Percentiles rank a stretch among this genome's conserved stretches.
These are phyloP conservation scores for Pestalotiopsis sp. DNA, from an alignment of 2,329 filamentous ascomycete genomes.

Conservation along the genomic window DNA sequence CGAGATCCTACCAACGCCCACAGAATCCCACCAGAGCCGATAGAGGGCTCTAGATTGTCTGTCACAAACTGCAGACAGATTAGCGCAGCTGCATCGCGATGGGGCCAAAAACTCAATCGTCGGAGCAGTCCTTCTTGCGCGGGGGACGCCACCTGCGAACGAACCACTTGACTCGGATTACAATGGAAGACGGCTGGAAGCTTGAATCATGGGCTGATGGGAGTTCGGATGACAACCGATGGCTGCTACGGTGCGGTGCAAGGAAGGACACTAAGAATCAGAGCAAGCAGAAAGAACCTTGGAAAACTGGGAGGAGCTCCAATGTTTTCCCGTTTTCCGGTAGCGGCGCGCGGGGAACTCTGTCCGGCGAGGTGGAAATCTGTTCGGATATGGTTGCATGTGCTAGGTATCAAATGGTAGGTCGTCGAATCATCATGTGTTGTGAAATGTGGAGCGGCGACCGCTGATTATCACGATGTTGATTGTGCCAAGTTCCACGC, in stretches of 20 bases:
- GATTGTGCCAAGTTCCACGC: neutral
- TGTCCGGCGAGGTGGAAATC: neutral
- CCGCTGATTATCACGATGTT: neutral
- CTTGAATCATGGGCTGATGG: neutral
- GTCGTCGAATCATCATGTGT: neutral
- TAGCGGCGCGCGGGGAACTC: conserved; percentile 3
- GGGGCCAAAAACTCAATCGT: neutral
- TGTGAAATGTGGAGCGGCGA: neutral
- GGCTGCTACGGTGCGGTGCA: neutral
- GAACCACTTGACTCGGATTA: conserved; percentile 5
- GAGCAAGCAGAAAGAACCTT: neutral
- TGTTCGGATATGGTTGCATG: neutral
- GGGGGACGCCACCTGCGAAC: neutral
- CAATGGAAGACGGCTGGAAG: neutral
- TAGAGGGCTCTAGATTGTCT: neutral
- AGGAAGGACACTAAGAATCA: neutral
- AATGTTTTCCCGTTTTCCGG: conserved; percentile 1
- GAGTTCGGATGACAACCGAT: conserved; percentile 1
- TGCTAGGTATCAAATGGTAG: neutral
- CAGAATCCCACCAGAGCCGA: neutral
- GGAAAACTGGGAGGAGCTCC: conserved; percentile 2
- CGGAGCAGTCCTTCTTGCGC: neutral
- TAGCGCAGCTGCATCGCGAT: conserved; percentile 1
- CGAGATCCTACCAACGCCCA: neutral
- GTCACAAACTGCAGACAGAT: neutral